Evolutionary conservation across 176 grass and related monocot species (phyloP).

Genomic region (Triticum aestivum): DNA sequence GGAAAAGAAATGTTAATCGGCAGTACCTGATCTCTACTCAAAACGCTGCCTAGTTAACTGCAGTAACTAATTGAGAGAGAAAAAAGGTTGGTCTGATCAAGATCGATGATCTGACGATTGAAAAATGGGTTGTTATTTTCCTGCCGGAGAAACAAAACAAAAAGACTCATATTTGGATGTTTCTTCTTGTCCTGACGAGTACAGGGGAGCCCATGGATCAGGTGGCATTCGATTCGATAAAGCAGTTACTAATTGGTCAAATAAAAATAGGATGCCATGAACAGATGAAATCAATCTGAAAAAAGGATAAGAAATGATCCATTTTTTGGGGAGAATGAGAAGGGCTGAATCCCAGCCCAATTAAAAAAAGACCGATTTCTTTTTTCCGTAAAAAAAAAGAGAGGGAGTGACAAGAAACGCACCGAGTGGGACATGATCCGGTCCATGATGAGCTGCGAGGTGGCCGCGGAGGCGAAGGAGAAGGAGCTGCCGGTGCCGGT

Average conservation of each 20-base stretch:
- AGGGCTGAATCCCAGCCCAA: neutral
- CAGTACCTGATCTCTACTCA: neutral
- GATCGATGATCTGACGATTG: neutral
- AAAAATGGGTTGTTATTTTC: neutral
- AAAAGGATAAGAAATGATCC: neutral
- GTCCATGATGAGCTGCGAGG: conserved; percentile 91
- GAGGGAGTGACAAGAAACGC: neutral
- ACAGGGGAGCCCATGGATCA: conserved; percentile 25
- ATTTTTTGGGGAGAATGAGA: too few species aligned
- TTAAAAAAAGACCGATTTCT: conserved; percentile 27
- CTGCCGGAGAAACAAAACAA: neutral
- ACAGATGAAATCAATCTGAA: conserved; percentile 21
- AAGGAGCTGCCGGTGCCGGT: conserved; percentile 65
- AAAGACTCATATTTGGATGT: conserved; percentile 21
- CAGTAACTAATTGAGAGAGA: neutral
- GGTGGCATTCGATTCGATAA: conserved; percentile 23
- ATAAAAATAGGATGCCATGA: neutral
- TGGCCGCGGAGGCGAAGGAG: conserved; percentile 86
- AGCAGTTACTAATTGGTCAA: neutral
- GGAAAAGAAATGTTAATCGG: neutral
- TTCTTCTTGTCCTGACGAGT: conserved; percentile 43
- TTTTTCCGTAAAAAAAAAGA: neutral
- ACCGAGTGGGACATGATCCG: conserved; percentile 92
- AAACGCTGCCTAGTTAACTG: neutral
- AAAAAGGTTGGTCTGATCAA: neutral